Percentiles rank a stretch among this genome's conserved stretches.
Evolutionary conservation across 805 yeast genomes (phyloP).

Genomic region (Candida arabinofermentans): DNA sequence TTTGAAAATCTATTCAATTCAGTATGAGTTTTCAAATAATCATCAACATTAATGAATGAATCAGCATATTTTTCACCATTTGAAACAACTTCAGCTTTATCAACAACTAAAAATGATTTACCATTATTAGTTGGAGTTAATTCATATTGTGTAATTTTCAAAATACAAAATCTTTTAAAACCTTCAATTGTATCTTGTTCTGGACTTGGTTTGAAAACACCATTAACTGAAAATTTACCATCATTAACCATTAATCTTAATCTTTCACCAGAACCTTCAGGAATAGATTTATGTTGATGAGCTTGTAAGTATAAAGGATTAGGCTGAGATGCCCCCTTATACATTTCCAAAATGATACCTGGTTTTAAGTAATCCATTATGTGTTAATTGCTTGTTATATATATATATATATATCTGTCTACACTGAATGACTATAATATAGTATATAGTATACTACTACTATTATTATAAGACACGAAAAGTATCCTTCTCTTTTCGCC

Average conservation of each 20-base stretch:
- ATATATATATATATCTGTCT: background rate
- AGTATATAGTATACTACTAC: too few species aligned
- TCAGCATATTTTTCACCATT: constrained; percentile 31
- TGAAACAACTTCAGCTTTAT: constrained; percentile 28
- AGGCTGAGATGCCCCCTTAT: constrained; percentile 18
- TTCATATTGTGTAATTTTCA: constrained; percentile 22
- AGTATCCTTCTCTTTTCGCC: too few species aligned
- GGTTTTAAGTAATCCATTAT: constrained; percentile 20
- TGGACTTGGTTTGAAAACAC: constrained; percentile 46
- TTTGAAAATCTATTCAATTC: background rate
- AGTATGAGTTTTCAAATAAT: constrained; percentile 43
- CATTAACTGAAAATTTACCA: constrained; percentile 47
- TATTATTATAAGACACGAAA: too few species aligned
- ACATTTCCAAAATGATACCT: constrained; percentile 21
- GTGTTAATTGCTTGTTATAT: background rate
- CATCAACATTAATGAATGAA: constrained; percentile 38
- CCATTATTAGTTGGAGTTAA: constrained; percentile 23
- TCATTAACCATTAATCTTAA: constrained; percentile 47
- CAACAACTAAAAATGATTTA: constrained; percentile 27
- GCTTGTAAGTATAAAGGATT: constrained; percentile 26
- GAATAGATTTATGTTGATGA: constrained; percentile 28
- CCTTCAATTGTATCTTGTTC: constrained; percentile 26
- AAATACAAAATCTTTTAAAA: constrained; percentile 23
- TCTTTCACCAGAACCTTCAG: constrained; percentile 39
- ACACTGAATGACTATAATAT: background rate